These are phyloP conservation scores for Haplographium delicatum DNA, from an alignment of 495 filamentous ascomycete species.

Conservation along the genomic window DNA sequence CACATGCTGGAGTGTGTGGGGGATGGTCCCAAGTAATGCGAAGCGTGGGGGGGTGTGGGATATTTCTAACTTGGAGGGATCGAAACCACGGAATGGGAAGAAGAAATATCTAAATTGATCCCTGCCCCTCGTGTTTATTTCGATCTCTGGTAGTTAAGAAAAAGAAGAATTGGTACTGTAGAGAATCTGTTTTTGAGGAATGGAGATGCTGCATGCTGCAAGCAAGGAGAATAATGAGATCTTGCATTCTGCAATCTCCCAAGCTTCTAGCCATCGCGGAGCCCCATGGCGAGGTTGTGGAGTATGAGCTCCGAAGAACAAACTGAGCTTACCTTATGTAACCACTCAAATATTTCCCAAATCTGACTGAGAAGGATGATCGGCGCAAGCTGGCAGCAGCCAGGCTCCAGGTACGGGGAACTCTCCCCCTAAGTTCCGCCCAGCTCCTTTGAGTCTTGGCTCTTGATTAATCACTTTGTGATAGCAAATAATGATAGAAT, in stretches of 20 bases:
- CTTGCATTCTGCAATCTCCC: no score
- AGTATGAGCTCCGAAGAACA: not conserved
- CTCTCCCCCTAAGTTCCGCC: not conserved
- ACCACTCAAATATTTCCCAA: constrained; percentile 1
- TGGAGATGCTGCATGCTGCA: not conserved
- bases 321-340: not conserved
- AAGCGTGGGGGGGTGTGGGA: not conserved
- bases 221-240: not conserved
- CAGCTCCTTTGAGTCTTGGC: not conserved
- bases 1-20: not conserved
- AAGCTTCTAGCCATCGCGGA: not conserved
- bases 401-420: constrained; percentile 13
- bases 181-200: no score
- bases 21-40: no score
- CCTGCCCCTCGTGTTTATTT: no score
- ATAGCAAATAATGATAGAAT: not conserved
- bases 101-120: not conserved
- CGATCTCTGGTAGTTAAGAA: no score
- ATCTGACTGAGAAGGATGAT: constrained; percentile 4
- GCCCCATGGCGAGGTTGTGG: not conserved
- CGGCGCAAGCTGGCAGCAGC: not conserved
- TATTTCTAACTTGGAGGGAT: no score
- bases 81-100: no score
- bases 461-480: constrained; percentile 7
- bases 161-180: not conserved